A percentile compares a stretch with the other conserved stretches of the same genome.
These are phyloP conservation scores for Mycosphaerella arachidis DNA, from an alignment of 2,329 filamentous ascomycete species.

Conservation along the genomic window DNA sequence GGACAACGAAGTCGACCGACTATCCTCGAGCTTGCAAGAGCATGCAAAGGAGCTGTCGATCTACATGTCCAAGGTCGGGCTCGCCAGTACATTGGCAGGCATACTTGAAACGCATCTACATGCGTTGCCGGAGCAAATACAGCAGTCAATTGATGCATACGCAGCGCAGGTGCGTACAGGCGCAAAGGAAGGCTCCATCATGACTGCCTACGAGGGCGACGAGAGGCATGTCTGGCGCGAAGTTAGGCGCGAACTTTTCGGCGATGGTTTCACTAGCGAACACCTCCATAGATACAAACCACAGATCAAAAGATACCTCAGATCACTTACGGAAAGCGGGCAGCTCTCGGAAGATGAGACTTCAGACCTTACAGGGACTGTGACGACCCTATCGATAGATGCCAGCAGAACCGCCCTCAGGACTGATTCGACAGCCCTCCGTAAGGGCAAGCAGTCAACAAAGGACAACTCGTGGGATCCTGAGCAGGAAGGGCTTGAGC, in stretches of 20 bases:
- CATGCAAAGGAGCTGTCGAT: background rate
- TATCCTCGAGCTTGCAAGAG: background rate
- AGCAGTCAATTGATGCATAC: conserved; percentile 3
- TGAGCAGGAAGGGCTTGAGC: too few species aligned
- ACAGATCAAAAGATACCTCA: conserved; percentile 9
- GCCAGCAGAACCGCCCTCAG: too few species aligned
- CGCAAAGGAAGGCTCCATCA: conserved; percentile 4
- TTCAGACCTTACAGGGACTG: background rate
- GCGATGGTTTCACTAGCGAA: conserved; percentile 8
- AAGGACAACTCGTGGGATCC: too few species aligned
- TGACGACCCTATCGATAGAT: too few species aligned
- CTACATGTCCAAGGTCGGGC: background rate
- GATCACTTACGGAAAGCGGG: conserved; percentile 1
- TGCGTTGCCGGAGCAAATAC: conserved; percentile 5
- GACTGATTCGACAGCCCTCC: too few species aligned
- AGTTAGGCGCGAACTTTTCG: conserved; percentile 11
- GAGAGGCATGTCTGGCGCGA: conserved; percentile 10
- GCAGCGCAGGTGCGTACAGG: background rate
- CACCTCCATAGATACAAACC: conserved; percentile 3
- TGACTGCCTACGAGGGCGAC: conserved; percentile 12
- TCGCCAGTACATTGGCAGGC: conserved; percentile 2
- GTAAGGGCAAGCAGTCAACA: too few species aligned
- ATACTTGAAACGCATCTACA: conserved; percentile 1
- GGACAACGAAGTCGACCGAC: conserved; percentile 1
- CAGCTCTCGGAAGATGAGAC: background rate